Base-by-base conservation (phyloP, 192 early-diverging fungal species). In the Pecoramyces ruminantium region DNA sequence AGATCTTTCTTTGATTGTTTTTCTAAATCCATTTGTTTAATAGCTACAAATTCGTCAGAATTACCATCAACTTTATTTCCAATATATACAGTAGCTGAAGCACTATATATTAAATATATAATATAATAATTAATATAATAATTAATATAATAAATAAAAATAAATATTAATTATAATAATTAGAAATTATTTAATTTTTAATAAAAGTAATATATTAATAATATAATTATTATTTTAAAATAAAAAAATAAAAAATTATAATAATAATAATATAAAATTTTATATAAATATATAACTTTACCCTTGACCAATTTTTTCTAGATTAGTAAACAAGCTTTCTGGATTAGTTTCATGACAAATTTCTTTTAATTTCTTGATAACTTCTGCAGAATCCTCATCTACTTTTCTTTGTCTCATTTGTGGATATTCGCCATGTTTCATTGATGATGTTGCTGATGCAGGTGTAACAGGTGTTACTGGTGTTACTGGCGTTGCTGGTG, bases 281-380 rank as follows among this genome's bases (percentile, higher is more conserved):
- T n/a, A n/a, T n/a, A n/a, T n/a, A n/a, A n/a, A n/a, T n/a, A n/a
- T n/a, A n/a, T n/a, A n/a, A n/a, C n/a, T 15, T 9, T 83, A 83
- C n/a, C 87, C 87, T 84, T 87, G 84, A 16, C 86, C 86, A 29
- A 87, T 83, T 83, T 87, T 87, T 58, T 87, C 86, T 30, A 84
- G 29, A 34, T 87, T 67, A 30, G n/a, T 67, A 78, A 87, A 87
- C 77, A 87, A 28, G n/a, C 81, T 81, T 29, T 80, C 82, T 13
- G 86, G 86, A 82, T 87, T 86, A 81, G 9, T 30, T 27, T 38
- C 30, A 28, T 79, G 34, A 38, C 42, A 40, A 40, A 29, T 30
- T 21, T 80, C 82, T 28, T 84, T 84, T 78, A 83, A 83, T 84
- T 84, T 83, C 18, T 84, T 85, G 14, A 84, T 80, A 17, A 81